Base-by-base conservation (phyloP, 352 stramenopile species). In the Pythium aristosporum region DNA sequence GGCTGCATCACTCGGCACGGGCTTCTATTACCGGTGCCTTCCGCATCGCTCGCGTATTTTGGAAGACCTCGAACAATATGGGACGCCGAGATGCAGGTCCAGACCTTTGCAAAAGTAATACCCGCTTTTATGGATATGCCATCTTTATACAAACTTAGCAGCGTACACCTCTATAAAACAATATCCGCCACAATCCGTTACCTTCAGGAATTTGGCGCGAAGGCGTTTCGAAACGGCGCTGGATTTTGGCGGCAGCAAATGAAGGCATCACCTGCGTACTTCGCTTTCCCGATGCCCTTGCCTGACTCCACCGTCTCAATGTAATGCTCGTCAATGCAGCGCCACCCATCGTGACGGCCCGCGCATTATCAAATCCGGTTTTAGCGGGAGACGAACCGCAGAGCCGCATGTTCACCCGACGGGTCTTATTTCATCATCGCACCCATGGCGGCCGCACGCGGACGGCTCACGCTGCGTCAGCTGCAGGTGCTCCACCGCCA, bases 401-500 rank as follows among this genome's bases (percentile, higher is more conserved):
- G 1, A 39, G 6, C 11, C 11, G 39, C 39, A 20, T n/a, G 39
- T 9, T 46, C 39, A 18, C 39, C 16, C 18, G 13, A 16, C 16
- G 8, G 5, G 9, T 46, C 2, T 20, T 46, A 6, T 2, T 7
- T 20, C 13, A 46, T 50, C 20, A 39, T 39, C 11, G 44, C 28
- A 50, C 7, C 18, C 8, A 50, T 44, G 20, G 16, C 28, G 39
- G 23, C 39, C 4, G 37, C 54, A n/a, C 36, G 44, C 25, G 50
- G 59, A 36, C 41, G 42, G 48, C 64, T 67, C 50, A 70, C 61
- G 46, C 72, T 94, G 53, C 83, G 82, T 18, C 85, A 92, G 67
- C 63, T 94, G 62, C 85, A 94, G 61, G 70, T 94, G 52, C 65
- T 91, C 37, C 85, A 92, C 54, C 85, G 85, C 43, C 85, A 94